Conservation (phyloP, 306 rosid species). For the Macrotyloma uniflorum region DNA sequence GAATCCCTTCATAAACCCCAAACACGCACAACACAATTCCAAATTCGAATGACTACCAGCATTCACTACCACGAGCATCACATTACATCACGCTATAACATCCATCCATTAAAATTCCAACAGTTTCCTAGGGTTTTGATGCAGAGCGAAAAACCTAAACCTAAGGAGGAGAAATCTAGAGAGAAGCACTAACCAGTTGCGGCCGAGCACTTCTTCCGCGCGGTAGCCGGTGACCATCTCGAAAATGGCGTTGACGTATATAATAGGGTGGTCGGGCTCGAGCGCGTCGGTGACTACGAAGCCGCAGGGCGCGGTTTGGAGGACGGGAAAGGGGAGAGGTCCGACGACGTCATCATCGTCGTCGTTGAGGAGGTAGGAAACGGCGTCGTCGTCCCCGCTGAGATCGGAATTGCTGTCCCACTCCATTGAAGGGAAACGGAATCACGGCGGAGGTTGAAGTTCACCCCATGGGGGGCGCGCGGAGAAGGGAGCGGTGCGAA, state of each 20-base stretch:
- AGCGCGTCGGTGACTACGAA: constrained; percentile 84
- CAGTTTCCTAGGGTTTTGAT: constrained; percentile 34
- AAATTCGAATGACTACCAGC: no score
- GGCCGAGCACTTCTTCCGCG: constrained; percentile 97
- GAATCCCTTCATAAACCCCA: background rate
- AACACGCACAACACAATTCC: no score
- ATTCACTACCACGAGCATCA: background rate
- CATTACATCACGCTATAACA: no score
- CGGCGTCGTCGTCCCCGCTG: constrained; percentile 78
- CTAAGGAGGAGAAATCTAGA: background rate
- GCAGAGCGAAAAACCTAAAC: constrained; percentile 20
- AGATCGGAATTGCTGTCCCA: constrained; percentile 99
- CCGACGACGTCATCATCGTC: constrained; percentile 50
- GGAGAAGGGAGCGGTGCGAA: background rate
- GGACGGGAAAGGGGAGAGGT: constrained; percentile 63
- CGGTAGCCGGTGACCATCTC: constrained; percentile 94
- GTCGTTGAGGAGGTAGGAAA: constrained; percentile 27
- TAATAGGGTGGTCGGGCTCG: constrained; percentile 92
- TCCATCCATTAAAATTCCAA: background rate
- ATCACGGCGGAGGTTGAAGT: background rate
- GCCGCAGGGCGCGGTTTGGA: constrained; percentile 89
- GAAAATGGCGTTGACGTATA: constrained; percentile 90
- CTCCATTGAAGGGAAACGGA: constrained; percentile 61
- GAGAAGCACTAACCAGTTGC: constrained; percentile 74
- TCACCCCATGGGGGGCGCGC: constrained; percentile 60